Conservation (phyloP, 2,329 filamentous ascomycete species). For the Metarhizium humberi region DNA sequence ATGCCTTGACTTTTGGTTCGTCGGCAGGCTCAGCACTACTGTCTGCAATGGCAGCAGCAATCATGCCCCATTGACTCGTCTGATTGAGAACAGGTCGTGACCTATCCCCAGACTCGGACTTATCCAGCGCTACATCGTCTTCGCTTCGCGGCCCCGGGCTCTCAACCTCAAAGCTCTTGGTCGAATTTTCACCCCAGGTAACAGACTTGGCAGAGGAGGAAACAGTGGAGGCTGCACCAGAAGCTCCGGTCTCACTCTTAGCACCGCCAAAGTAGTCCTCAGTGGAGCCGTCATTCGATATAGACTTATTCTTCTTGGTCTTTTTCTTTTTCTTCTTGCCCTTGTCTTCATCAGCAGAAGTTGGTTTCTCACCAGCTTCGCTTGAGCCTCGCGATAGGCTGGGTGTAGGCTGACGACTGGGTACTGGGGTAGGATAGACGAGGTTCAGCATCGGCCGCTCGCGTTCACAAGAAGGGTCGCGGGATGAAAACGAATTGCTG, state of each 20-base stretch:
- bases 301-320: conserved; percentile 10
- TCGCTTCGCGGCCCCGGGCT: conserved; percentile 39
- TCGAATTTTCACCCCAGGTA: conserved; percentile 56
- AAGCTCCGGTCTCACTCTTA: conserved; percentile 29
- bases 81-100: conserved; percentile 26
- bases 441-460: conserved; percentile 51
- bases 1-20: conserved; percentile 18
- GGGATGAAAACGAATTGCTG: conserved; percentile 29
- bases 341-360: conserved; percentile 1
- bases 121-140: conserved; percentile 15
- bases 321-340: conserved; percentile 10
- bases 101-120: conserved; percentile 19
- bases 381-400: conserved; percentile 7
- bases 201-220: conserved; percentile 44
- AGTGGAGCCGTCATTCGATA: conserved; percentile 14
- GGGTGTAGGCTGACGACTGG: conserved; percentile 35
- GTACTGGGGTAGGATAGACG: conserved; percentile 48
- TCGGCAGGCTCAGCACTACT: conserved; percentile 28
- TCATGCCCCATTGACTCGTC: conserved; percentile 40
- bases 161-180: conserved; percentile 53
- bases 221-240: conserved; percentile 1
- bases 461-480: conserved; percentile 45
- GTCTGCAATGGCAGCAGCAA: conserved; percentile 40
- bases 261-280: conserved; percentile 29
- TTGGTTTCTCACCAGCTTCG: not conserved